Base-by-base conservation (phyloP, 371 early-diverging fungal genomes). In the Apophysomyces variabilis region DNA sequence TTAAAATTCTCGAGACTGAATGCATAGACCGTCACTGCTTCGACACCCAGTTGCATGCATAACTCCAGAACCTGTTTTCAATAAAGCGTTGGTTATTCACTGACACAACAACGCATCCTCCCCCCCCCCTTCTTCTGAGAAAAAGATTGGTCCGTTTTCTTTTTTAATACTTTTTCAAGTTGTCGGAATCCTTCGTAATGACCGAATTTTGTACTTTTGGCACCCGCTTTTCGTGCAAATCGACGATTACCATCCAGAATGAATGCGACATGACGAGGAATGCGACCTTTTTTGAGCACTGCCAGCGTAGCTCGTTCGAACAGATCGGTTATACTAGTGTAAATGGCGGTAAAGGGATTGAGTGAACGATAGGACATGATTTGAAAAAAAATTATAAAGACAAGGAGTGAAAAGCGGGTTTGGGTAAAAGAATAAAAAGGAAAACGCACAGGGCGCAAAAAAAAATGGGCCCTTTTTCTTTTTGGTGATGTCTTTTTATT, bases 231-330 rank as follows among this genome's bases (percentile, higher is more conserved):
- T 66, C 84, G 85, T 35, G 93, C 97, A 76, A 86, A 99, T 41
- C 99, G 89, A 64, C 99, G 84, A 84, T 99, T 99, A 8, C 99
- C 99, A 76, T 99, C 99, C 89, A 99, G 93, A 61, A 99, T 95
- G 74, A 99, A 96, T 1, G 93, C 99, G 9, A 99, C 85, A 76
- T 99, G 99, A n/a, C 85, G 76, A 1, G 99, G 99, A 21, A 98
- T 85, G 3, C 91, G 89, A 3, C 98, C 98, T 65, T 83, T 86
- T 21, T 80, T 78, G 5, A 90, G 64, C 0, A 88, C 74, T 9
- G 80, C 79, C 16, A 90, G 68, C 0, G 74, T 65, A 5, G 66
- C 62, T 58, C 69, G 66, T 59, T 72, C 65, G 14, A 72, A 35
- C 11, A 45, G 21, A 50, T 50, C 54, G 8, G 21, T 5, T n/a